Percentiles rank a stretch among this genome's conserved stretches.
Conservation (phyloP, 106 monocot species). For the Platanthera zijinensis region DNA sequence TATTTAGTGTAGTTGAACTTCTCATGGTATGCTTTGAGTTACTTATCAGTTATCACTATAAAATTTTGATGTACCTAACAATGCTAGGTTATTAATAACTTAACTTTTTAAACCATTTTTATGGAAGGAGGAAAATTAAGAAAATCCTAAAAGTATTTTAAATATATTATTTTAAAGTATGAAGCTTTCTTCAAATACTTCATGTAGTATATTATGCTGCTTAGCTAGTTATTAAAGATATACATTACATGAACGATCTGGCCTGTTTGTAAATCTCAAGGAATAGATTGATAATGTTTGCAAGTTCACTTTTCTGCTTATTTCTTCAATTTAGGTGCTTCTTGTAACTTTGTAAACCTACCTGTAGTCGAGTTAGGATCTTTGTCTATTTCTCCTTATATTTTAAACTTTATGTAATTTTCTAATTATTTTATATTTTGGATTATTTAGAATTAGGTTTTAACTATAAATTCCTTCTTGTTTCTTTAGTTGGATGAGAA, state of each 20-base stretch:
- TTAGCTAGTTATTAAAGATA: not conserved
- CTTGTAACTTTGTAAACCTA: not conserved
- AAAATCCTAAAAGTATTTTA: not conserved
- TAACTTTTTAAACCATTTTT: not conserved
- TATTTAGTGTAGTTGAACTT: not conserved
- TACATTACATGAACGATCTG: not conserved
- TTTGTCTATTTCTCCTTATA: not conserved
- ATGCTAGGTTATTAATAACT: not conserved
- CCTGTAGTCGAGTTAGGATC: not conserved
- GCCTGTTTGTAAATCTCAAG: not conserved
- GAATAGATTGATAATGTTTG: not conserved
- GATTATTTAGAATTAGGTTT: not conserved
- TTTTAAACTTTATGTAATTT: not conserved
- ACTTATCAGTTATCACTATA: not conserved
- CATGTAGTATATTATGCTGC: not conserved
- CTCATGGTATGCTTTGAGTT: not conserved
- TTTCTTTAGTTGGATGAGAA: constrained; percentile 67
- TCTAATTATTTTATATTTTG: not conserved
- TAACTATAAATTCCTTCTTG: not conserved
- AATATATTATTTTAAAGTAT: not conserved
- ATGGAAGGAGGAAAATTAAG: not conserved
- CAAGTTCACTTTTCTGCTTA: not conserved
- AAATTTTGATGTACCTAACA: not conserved
- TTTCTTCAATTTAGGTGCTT: not conserved
- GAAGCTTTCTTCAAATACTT: not conserved